Base-by-base conservation (phyloP, 441 rosid genomes). In the Gossypium davidsonii region DNA sequence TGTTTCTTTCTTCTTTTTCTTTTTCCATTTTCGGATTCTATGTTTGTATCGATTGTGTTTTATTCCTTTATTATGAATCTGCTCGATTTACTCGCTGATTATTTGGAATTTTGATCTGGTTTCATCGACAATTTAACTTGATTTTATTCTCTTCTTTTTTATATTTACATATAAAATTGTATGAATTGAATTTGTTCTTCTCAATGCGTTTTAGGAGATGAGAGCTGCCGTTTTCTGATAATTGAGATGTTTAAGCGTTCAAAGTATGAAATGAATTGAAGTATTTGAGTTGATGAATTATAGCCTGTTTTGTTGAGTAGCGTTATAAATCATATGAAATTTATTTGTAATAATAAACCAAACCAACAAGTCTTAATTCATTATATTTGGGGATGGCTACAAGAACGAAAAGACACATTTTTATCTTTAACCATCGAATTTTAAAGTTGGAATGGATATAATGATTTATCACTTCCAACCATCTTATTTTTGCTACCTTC, bases 31-130 rank as follows among this genome's bases (percentile, higher is more conserved):
- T 52, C 46, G 17, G 57, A 15, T 26, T 48, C 57, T n/a, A 6
- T 49, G 25, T 46, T 46, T 23, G 44, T 49, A n/a, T 26, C 23
- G 21, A n/a, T 49, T 25, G n/a, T 57, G 14, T 10, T 25, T 51
- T 49, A 49, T 61, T 61, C 46, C 7, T 57, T 57, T n/a, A 49
- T 26, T 25, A 10, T 26, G 37, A 31, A n/a, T 26, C 59, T 26
- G 42, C 44, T 67, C 53, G 39, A 49, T 67, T 49, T 26, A 25
- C 44, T 67, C 44, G 34, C 42, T 67, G 23, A 67, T 49, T 67
- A 3, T 48, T 67, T 26, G 58, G 42, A 67, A 21, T 4, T 49
- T 49, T 49, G 71, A 67, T 67, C n/a, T 9, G 20, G 20, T 67
- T 67, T 25, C 21, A 23, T 46, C 11, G 18, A 11, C 21, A 20